Conservation (phyloP, 2,329 filamentous ascomycete genomes). For the Fusarium penzigii region DNA sequence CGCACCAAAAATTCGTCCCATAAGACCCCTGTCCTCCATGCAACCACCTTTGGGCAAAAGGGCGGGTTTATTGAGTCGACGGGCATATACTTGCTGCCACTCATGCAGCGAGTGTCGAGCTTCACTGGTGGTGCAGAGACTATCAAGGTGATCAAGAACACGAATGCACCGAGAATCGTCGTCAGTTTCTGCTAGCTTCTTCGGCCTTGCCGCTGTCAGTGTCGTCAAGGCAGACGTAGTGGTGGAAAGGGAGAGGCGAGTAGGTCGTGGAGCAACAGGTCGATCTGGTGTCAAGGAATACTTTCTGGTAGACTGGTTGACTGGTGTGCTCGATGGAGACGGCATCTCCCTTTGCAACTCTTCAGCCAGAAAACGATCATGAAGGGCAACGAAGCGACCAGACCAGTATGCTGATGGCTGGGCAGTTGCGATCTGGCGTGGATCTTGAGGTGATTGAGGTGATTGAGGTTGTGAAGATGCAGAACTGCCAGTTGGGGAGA, state of each 20-base stretch:
- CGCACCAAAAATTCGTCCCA: conserved; percentile 31
- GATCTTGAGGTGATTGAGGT: conserved; percentile 20
- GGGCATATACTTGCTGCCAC: conserved; percentile 54
- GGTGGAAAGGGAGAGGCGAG: conserved; percentile 33
- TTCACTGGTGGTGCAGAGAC: conserved; percentile 47
- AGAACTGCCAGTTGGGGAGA: conserved; percentile 18
- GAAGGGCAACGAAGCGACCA: conserved; percentile 59
- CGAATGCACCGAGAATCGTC: conserved; percentile 46
- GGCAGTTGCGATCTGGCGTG: conserved; percentile 39
- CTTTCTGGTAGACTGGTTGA: neutral
- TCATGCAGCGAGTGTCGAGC: conserved; percentile 47
- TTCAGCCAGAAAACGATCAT: conserved; percentile 46
- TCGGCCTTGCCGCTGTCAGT: conserved; percentile 17
- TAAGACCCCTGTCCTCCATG: conserved; percentile 32
- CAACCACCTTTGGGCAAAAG: conserved; percentile 43
- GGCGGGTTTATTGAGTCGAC: conserved; percentile 35
- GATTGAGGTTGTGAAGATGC: conserved; percentile 14
- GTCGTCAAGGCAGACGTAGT: conserved; percentile 35
- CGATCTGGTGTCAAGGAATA: conserved; percentile 16
- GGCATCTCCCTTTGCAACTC: conserved; percentile 20
- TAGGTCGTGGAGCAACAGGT: conserved; percentile 20
- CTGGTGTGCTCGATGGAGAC: neutral
- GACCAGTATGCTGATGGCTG: conserved; percentile 59
- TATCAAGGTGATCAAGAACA: conserved; percentile 49
- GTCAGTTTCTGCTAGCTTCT: conserved; percentile 22